Base-by-base conservation (phyloP, 2,329 filamentous ascomycete genomes). In the Talaromyces sp. region DNA sequence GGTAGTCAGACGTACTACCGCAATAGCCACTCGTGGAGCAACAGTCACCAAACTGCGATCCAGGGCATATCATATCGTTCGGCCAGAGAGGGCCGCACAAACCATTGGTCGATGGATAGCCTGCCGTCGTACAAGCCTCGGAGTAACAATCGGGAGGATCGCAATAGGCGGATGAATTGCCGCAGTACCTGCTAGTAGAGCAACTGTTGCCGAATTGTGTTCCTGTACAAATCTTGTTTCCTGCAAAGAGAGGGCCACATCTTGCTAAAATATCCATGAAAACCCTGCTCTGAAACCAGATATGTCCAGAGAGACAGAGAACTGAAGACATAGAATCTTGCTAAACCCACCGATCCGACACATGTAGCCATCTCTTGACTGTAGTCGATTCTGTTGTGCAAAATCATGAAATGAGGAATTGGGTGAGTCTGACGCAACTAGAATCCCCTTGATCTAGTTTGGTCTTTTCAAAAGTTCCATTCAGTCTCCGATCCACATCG, bases 151-250 rank as follows among this genome's bases (percentile, higher is more conserved):
- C 72, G 1, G 50, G 60, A 11, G 31, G 43, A 35, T 54, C 37
- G 62, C 70, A 74, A 64, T 73, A 73, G 45, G 70, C 72, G 14
- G 60, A 66, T 2, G 65, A 61, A 58, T 64, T 71, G 45, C 71
- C 70, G 63, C 70, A 74, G 63, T 70, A 73, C 3, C 72, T 70
- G 60, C 39, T 61, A 3, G 54, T 67, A 11, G 69, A 73, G 59
- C 72, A 73, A 52, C 70, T 72, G 19, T 37, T 67, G 24, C 72
- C 70, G 67, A 73, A 72, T 60, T 73, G 68, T 3, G 71, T 74
- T 27, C 71, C 70, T 52, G 69, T 69, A 65, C 69, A 74, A 16
- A 69, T 71, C 62, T 73, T 72, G 63, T 72, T 72, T 43, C 72
- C 70, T 6, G 71, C 68, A 65, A 73, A 72, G 27, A 60, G 63